Base-by-base conservation (phyloP, 345 rosid genomes). In the Pistacia vera region DNA sequence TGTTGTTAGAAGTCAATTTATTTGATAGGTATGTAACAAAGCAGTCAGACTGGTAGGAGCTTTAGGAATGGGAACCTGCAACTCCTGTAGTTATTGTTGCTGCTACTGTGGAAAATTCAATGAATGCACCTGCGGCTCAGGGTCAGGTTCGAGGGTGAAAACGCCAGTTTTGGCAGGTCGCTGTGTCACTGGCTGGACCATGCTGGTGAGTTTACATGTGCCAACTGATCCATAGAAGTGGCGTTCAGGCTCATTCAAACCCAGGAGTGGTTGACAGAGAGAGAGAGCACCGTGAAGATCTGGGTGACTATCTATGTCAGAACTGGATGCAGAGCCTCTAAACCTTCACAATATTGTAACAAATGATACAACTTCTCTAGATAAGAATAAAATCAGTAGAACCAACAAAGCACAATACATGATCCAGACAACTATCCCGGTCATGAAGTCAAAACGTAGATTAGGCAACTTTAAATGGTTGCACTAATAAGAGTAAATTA, bases 221-320 rank as follows among this genome's bases (percentile, higher is more conserved):
- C 22, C 28, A 60, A 13, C 63, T 60, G 33, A 22, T 60, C 35
- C 8, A 60, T 30, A 60, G 63, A 60, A 60, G 63, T 60, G 11
- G n/a, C 33, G 14, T 22, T 60, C 63, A 60, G 63, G 63, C 35
- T 25, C 63, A 60, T 60, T 60, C 63, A 60, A 7, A 20, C 63
- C 63, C 63, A 2, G 35, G 25, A 22, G 28, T 60, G 35, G 30
- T 60, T 60, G 63, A 60, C 63, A 60, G 63, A 60, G 63, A 60
- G 63, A 60, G 63, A 60, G 63, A 60, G 63, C 63, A 60, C 63
- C 36, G 14, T 33, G 63, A 60, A 60, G 25, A 60, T 60, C 63
- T 22, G 63, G 63, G 20, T 30, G 33, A 8, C 20, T 33, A 60
- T 20, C 63, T 6, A n/a, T 4, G 63, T n/a, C 22, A n/a, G 35